These are phyloP conservation scores for Glaciozyma martinii DNA, from an alignment of 768 basidiomycete species.

Conservation along the genomic window DNA sequence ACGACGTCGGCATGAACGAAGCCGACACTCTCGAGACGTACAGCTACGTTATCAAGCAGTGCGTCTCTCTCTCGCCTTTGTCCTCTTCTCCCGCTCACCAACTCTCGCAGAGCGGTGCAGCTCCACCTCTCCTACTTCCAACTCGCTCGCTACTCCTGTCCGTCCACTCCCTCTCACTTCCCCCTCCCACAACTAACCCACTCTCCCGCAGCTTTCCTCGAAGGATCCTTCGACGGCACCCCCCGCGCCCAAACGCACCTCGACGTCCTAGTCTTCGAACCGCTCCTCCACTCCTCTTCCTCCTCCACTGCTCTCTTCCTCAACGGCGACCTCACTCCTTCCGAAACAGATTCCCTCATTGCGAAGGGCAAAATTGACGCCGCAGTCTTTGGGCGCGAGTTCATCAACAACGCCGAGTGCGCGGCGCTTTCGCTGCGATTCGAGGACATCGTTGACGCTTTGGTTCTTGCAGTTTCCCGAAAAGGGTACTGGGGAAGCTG, in stretches of 20 bases:
- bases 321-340: constrained; percentile 42
- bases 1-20: constrained; percentile 9
- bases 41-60: neutral
- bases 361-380: constrained; percentile 41
- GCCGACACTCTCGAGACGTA: constrained; percentile 10
- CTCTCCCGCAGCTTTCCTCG: neutral
- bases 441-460: too few species aligned
- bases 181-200: neutral
- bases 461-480: too few species aligned
- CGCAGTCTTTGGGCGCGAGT: constrained; percentile 40
- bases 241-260: constrained; percentile 41
- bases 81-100: too few species aligned
- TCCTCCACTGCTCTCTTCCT: constrained; percentile 40
- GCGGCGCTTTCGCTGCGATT: neutral
- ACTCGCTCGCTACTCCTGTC: constrained; percentile 1
- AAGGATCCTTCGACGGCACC: neutral
- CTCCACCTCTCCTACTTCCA: neutral
- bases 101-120: neutral
- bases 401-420: neutral
- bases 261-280: constrained; percentile 44
- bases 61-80: too few species aligned
- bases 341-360: constrained; percentile 43
- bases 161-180: neutral
- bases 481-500: too few species aligned
- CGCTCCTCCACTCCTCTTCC: constrained; percentile 38